Percentiles rank a stretch among this genome's conserved stretches.
phyloP scores from a whole-genome alignment of 805 yeast species.

The Kuraishia cidri region DNA sequence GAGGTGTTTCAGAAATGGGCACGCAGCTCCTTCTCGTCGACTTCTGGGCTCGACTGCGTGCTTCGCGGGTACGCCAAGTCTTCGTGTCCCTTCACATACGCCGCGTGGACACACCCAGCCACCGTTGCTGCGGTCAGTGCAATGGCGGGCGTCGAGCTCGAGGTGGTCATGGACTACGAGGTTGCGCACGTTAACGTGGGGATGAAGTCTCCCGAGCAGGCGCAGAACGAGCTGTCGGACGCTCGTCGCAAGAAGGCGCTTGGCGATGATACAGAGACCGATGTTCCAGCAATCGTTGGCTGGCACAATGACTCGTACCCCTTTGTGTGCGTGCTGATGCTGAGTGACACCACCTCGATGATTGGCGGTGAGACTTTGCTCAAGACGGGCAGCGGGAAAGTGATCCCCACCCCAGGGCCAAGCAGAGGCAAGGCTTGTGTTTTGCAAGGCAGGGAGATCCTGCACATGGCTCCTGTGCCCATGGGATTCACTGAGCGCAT shows the following conservation, averaged over 20 bases:
- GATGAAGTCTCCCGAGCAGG: constrained; percentile 27
- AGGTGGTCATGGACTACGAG: constrained; percentile 49
- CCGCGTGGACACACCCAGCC: constrained; percentile 53
- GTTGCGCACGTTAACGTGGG: constrained; percentile 44
- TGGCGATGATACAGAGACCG: constrained; percentile 15
- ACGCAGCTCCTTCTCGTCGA: constrained; percentile 29
- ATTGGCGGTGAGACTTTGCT: constrained; percentile 54
- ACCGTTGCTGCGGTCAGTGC: constrained; percentile 41
- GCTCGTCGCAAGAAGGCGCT: constrained; percentile 15
- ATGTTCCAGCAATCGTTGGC: constrained; percentile 46
- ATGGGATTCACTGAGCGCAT: constrained; percentile 29
- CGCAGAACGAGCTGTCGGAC: constrained; percentile 17
- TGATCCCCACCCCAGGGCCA: constrained; percentile 27
- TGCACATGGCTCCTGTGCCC: constrained; percentile 39
- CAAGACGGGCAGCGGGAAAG: constrained; percentile 31
- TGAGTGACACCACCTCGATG: constrained; percentile 49
- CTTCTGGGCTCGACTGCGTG: constrained; percentile 39
- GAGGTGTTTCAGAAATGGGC: constrained; percentile 36
- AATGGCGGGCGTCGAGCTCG: constrained; percentile 55
- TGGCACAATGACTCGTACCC: constrained; percentile 64
- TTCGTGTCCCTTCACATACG: constrained; percentile 39
- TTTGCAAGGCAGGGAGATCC: constrained; percentile 35
- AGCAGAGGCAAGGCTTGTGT: constrained; percentile 40
- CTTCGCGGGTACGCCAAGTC: constrained; percentile 41
- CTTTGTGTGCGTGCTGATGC: constrained; percentile 56